Conservation (phyloP, 2,329 filamentous ascomycete genomes). For the Arthrobotrys iridis region DNA sequence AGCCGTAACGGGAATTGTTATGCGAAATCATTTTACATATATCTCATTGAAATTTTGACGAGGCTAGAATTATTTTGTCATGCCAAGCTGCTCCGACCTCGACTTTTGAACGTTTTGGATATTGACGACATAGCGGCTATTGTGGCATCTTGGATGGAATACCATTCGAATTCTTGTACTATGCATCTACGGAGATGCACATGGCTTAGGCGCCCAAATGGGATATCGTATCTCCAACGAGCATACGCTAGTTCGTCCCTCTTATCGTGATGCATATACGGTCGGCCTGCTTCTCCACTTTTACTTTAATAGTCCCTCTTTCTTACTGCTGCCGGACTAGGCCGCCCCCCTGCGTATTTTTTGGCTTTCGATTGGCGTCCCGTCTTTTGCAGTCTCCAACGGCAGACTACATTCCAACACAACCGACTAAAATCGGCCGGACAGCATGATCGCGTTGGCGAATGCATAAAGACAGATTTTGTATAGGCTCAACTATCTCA, state of each 20-base stretch:
- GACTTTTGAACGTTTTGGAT: not conserved
- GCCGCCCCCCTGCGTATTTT: not conserved
- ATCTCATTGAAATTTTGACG: not conserved
- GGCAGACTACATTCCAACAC: no score
- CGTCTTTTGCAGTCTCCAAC: no score
- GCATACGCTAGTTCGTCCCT: not conserved
- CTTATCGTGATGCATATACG: conserved; percentile 1
- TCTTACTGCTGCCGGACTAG: not conserved
- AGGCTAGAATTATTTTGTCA: not conserved
- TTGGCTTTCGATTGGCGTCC: not conserved
- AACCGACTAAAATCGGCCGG: no score
- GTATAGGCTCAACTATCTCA: not conserved
- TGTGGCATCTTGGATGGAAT: not conserved
- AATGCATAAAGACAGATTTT: not conserved
- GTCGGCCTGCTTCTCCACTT: not conserved
- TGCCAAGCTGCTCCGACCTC: not conserved
- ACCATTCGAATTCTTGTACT: no score
- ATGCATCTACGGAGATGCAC: not conserved
- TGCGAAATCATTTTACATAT: not conserved
- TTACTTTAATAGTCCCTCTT: not conserved
- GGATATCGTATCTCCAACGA: not conserved
- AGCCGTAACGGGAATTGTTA: not conserved
- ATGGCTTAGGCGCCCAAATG: not conserved
- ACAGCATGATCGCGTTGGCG: no score
- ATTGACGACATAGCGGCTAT: not conserved